Evolutionary conservation across 2,329 filamentous ascomycete species (phyloP).

Genomic region (Ceratocystis harringtonii): DNA sequence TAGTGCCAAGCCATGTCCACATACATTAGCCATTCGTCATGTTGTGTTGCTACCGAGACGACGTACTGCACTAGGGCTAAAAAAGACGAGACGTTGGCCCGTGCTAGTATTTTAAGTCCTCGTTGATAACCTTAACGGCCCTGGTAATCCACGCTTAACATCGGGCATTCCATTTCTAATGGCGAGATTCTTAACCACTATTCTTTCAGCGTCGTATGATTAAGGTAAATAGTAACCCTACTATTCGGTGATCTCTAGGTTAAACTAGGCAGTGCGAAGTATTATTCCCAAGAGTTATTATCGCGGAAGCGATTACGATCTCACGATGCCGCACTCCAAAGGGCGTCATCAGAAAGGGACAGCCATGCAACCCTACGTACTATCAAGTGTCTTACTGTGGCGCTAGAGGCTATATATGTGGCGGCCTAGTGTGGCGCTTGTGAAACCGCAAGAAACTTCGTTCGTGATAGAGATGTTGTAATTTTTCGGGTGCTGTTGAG

Average conservation of each 20-base stretch:
- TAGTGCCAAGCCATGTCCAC: background rate
- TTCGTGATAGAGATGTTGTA: background rate
- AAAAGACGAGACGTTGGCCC: background rate
- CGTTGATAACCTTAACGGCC: background rate
- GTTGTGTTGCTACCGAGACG: background rate
- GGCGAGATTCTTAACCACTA: background rate
- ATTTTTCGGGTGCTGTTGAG: background rate
- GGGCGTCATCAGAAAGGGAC: too few species aligned
- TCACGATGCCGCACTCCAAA: too few species aligned
- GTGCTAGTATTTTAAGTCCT: background rate
- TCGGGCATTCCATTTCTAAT: background rate
- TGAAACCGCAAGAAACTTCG: constrained; percentile 7
- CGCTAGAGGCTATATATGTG: background rate
- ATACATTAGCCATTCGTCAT: background rate
- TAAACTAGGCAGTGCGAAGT: background rate
- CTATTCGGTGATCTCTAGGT: too few species aligned
- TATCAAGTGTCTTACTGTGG: background rate
- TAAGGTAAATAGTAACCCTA: background rate
- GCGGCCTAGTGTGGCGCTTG: constrained; percentile 1
- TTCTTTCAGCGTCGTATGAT: background rate
- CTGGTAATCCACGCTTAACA: background rate
- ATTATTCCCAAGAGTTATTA: background rate
- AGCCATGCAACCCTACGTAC: too few species aligned
- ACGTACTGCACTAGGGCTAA: background rate
- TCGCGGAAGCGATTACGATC: background rate